Percentiles rank a stretch among this genome's conserved stretches.
Conservation (phyloP, 1,139 yeast species). For the Nakaseomyces kungkrabaensis region DNA sequence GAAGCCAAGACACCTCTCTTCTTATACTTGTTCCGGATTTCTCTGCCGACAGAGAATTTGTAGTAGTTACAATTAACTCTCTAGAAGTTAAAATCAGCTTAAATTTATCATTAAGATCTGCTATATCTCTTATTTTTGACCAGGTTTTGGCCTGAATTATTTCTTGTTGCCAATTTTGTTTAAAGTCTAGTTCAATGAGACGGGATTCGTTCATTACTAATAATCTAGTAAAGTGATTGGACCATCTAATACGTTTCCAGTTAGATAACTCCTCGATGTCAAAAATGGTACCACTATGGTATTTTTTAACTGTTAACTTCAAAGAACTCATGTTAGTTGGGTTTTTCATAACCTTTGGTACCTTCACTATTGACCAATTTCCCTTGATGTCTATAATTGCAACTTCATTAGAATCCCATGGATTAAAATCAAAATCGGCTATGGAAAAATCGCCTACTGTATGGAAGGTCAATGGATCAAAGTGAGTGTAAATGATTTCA, state of each 20-base stretch:
- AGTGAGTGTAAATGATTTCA: conserved; percentile 9
- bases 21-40: conserved; percentile 20
- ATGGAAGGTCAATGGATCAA: conserved; percentile 16
- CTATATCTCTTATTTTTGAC: conserved; percentile 45
- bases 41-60: conserved; percentile 10
- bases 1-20: conserved; percentile 61
- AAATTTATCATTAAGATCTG: conserved; percentile 24
- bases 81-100: conserved; percentile 48
- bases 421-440: conserved; percentile 40
- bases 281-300: conserved; percentile 26
- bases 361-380: conserved; percentile 37
- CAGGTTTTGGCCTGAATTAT: conserved; percentile 45
- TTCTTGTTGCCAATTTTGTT: conserved; percentile 26
- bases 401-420: conserved; percentile 33
- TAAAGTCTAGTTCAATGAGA: conserved; percentile 31
- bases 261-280: conserved; percentile 45
- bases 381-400: conserved; percentile 46
- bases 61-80: conserved; percentile 41
- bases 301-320: conserved; percentile 8
- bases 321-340: conserved; percentile 5
- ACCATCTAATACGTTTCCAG: conserved; percentile 47
- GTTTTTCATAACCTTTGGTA: conserved; percentile 14
- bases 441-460: conserved; percentile 31
- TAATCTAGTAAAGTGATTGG: conserved; percentile 29
- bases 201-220: conserved; percentile 40